Evolutionary conservation across 441 rosid species (phyloP), one percentile per base, ranked within the genome.

Genomic region (Theobroma grandiflorum): DNA sequence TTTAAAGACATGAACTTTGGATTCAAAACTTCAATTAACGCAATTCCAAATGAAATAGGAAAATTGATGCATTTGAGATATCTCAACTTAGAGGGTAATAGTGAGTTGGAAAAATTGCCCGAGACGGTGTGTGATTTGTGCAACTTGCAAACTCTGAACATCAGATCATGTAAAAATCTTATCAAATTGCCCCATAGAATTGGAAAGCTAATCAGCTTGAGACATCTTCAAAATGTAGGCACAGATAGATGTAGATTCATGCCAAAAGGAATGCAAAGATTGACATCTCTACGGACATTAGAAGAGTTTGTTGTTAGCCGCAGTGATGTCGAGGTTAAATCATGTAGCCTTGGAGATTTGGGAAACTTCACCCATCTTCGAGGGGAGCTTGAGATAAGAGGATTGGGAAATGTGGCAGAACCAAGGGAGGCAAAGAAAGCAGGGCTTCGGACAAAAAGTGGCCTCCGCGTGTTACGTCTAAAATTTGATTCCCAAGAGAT

Each of bases 101-200:
- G 43, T 1, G 11, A 35, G 1, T 67, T 75, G 40, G 31, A 35
- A 40, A 18, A 14, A 6, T 43, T 77, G 67, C 79, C 71, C 3
- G 71, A 72, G 31, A 2, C 22, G 3, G 5, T 75, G 10, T 59
- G 68, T 61, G 53, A 53, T 31, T 43, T 80, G 26, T 66, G 42
- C 4, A 72, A 76, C 55, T 52, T 83, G 38, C 85, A 83, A 72
- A 79, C 65, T 14, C 55, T 83, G 37, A 47, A 75, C 49, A 8
- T 83, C 18, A 15, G 6, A 18, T 3, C n/a, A 1, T 76, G 78
- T 68, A 12, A 31, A 14, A 9, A 7, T 63, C 71, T 76, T 47
- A 6, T 62, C 45, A 47, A 15, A 31, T 63, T 76, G 33, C 79
- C 82, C 1, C 10, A 20, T 35, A 15, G 67, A 63, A 63, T 63